Evolutionary conservation across 73 alveolate species (phyloP), one percentile per base, ranked within the genome.

Genomic region (Paramecium pentaurelia): DNA sequence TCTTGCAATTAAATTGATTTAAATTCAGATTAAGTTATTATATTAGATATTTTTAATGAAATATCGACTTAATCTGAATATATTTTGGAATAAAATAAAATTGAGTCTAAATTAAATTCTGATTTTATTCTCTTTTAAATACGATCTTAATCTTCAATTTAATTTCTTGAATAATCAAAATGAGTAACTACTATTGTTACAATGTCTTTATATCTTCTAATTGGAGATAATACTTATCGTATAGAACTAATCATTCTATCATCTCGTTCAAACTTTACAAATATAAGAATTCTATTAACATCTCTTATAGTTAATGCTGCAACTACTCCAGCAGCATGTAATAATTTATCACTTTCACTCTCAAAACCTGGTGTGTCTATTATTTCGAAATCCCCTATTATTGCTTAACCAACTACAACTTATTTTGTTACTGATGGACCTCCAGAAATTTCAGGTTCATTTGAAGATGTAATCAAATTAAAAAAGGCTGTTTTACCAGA

Each of bases 361-460:
- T 64, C 91, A 20, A 45, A 42, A 8, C 93, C 93, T 18, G 93
- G 93, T 7, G 93, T 86, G 42, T 86, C 93, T 11, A 60, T 8
- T 6, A 60, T 38, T 28, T 58, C 36, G 58, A 86, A 58, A 0
- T 64, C 47, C 1, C 49, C 49, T 14, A 0, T 1, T 28, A 32
- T 34, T 25, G 47, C 9, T 11, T 32, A 32, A 3, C 47, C 47
- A 32, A 32, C 42, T 5, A 32, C 42, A 34, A 64, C 49, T 11
- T 64, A 28, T 12, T 64, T 64, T 12, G 84, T 64, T 0, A 34
- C 47, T 64, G 47, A 64, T 14, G 18, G 49, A 0, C 84, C 84
- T 64, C 84, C 84, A 28, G 84, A 12, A 10, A 12, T 28, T 64
- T 10, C 84, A 32, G 27, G 47, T 64, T 64, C 42, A 28, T 64